phyloP scores from a whole-genome alignment of 2,329 filamentous ascomycete species.

The Madurella fahalii region DNA sequence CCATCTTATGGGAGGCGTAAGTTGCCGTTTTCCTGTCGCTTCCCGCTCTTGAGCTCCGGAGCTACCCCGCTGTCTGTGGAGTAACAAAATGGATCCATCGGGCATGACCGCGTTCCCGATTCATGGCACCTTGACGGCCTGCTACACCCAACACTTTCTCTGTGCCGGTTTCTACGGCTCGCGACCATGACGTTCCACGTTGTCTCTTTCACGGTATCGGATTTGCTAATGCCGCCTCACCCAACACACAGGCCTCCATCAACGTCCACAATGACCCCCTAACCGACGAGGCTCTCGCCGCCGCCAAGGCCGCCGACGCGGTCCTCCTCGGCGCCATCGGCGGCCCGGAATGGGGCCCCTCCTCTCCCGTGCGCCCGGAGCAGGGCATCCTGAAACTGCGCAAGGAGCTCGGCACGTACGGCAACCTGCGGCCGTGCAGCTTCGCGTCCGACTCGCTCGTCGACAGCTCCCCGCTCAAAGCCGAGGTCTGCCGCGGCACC shows the following conservation, averaged over 20 bases:
- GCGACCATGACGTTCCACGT: not conserved
- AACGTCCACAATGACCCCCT: constrained; percentile 73
- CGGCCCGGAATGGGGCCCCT: constrained; percentile 94
- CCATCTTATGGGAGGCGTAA: constrained; percentile 85
- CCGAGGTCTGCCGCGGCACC: constrained; percentile 76
- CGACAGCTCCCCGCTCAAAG: constrained; percentile 81
- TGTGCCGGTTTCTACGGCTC: not conserved
- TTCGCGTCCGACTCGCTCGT: constrained; percentile 86
- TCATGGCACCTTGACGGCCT: not conserved
- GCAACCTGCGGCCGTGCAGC: constrained; percentile 93
- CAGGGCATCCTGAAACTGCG: constrained; percentile 87
- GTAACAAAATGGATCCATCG: not conserved
- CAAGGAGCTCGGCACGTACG: constrained; percentile 90
- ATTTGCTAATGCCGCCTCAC: not conserved
- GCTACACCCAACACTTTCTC: not conserved
- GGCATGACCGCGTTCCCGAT: not conserved
- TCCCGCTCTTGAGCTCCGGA: not conserved
- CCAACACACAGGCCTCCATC: constrained; percentile 69
- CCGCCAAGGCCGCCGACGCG: constrained; percentile 81
- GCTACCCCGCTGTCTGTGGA: constrained; percentile 6
- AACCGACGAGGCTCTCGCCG: constrained; percentile 75
- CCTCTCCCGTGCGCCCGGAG: constrained; percentile 74
- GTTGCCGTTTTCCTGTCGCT: constrained; percentile 35
- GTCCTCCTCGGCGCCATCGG: constrained; percentile 91
- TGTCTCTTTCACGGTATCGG: not conserved